These are phyloP conservation scores for Pinus albicaulis DNA, from an alignment of 75 land plant genomes.

Conservation along the genomic window DNA sequence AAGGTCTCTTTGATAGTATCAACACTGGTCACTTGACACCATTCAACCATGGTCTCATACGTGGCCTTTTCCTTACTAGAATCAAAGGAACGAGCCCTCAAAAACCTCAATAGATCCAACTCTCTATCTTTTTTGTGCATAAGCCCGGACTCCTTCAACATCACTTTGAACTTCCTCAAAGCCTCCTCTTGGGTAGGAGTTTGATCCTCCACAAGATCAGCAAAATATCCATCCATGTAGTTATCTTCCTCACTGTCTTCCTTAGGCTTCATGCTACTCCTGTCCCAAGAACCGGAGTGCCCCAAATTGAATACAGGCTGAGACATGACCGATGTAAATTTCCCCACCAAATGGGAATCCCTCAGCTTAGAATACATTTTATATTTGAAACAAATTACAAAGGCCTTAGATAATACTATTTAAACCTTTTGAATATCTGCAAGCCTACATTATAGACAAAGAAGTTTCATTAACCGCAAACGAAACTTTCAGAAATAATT, in stretches of 20 bases:
- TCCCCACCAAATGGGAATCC: constrained; percentile 18
- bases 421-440: too few relatives aligned
- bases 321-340: constrained; percentile 2
- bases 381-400: not conserved
- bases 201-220: too few relatives aligned
- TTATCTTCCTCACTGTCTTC: constrained; percentile 1
- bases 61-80: not conserved
- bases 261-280: not conserved
- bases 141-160: constrained; percentile 19
- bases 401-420: too few relatives aligned
- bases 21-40: too few relatives aligned
- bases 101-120: too few relatives aligned
- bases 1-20: constrained; percentile 19
- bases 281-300: too few relatives aligned
- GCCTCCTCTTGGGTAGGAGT: not conserved
- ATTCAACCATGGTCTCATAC: too few relatives aligned
- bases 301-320: constrained; percentile 20
- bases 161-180: constrained; percentile 9
- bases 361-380: constrained; percentile 17
- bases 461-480: too few relatives aligned
- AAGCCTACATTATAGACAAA: too few relatives aligned
- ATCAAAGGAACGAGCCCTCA: too few relatives aligned
- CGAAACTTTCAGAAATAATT: too few relatives aligned
- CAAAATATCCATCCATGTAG: not conserved
- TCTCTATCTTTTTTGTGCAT: constrained; percentile 21